phyloP scores from a whole-genome alignment of 169 alveolate genomes.

The Cryptosporidium xiaoi region DNA sequence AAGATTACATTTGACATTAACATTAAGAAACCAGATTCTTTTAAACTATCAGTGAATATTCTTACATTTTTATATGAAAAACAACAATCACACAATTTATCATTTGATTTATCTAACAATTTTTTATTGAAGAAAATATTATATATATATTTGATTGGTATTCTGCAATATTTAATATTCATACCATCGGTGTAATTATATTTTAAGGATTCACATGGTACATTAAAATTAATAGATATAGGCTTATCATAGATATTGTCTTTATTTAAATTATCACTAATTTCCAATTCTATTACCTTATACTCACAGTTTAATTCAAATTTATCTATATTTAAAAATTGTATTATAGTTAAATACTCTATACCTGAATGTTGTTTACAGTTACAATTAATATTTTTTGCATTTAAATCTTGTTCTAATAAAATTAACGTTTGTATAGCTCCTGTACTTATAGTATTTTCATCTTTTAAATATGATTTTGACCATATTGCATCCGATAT shows the following conservation, averaged over 20 bases:
- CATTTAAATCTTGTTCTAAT: conserved; percentile 6
- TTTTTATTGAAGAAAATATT: not conserved
- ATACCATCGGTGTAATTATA: not conserved
- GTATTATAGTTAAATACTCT: conserved; percentile 25
- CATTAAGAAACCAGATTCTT: conserved; percentile 30
- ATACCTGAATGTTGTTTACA: conserved; percentile 18
- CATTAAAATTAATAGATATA: conserved; percentile 22
- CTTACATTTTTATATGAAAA: conserved; percentile 23
- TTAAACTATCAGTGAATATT: conserved; percentile 12
- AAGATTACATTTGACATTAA: conserved; percentile 35
- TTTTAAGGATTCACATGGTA: not conserved
- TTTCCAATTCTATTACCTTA: conserved; percentile 13
- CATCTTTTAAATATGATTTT: conserved; percentile 14
- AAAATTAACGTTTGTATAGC: conserved; percentile 25
- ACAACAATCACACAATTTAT: conserved; percentile 16
- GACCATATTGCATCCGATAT: conserved; percentile 52
- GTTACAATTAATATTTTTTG: not conserved
- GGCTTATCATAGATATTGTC: not conserved
- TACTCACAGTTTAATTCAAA: not conserved
- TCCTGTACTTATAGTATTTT: not conserved
- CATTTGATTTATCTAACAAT: not conserved
- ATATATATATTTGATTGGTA: conserved; percentile 1
- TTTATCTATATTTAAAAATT: conserved; percentile 34
- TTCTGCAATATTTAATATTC: conserved; percentile 17
- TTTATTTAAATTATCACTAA: not conserved